A percentile compares a stretch with the other conserved stretches of the same genome.
These are phyloP conservation scores for Colletotrichum orbiculare DNA, from an alignment of 2,329 filamentous ascomycete genomes.

Conservation along the genomic window DNA sequence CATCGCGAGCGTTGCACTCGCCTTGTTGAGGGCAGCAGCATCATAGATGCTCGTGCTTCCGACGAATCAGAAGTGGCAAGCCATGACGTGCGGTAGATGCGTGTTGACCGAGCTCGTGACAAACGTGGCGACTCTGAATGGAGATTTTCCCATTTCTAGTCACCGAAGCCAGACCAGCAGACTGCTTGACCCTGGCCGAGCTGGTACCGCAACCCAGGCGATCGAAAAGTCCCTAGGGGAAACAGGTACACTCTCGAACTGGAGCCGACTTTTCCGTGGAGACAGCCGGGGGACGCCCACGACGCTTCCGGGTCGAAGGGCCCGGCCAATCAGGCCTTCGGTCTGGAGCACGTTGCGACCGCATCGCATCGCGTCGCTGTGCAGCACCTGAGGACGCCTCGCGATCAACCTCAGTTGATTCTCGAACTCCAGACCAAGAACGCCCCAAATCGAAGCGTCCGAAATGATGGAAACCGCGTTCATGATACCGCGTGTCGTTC, in stretches of 20 bases:
- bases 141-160: slow-evolving; percentile 18
- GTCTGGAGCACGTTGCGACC: slow-evolving; percentile 23
- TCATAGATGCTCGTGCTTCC: no score
- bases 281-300: slow-evolving; percentile 11
- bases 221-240: slow-evolving; percentile 14
- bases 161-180: slow-evolving; percentile 16
- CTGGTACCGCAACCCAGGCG: slow-evolving; percentile 3
- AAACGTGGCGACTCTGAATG: not conserved
- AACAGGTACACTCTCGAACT: slow-evolving; percentile 11
- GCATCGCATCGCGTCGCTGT: not conserved
- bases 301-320: not conserved
- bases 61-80: no score
- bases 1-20: no score
- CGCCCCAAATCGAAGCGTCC: no score
- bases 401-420: not conserved
- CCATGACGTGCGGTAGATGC: no score
- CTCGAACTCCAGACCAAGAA: not conserved
- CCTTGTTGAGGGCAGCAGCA: no score
- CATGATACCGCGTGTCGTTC: slow-evolving; percentile 11
- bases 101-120: no score
- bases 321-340: slow-evolving; percentile 18
- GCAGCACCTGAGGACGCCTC: not conserved
- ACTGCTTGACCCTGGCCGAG: not conserved
- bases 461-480: no score
- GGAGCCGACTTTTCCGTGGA: slow-evolving; percentile 21